Percentiles rank a stretch among this genome's conserved stretches.
Evolutionary conservation across 441 rosid species (phyloP).

Genomic region (Gossypium lobatum): DNA sequence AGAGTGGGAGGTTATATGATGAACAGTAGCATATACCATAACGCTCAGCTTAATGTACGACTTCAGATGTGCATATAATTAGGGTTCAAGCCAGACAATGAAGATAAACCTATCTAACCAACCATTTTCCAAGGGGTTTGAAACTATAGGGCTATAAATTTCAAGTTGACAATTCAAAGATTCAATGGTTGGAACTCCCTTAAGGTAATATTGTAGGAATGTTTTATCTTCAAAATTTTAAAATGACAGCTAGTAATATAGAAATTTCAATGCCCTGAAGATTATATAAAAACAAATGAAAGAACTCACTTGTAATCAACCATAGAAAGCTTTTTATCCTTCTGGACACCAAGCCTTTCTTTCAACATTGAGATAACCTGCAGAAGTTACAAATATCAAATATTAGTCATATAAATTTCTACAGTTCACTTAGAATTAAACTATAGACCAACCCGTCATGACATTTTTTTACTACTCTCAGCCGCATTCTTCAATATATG

Average conservation of each 20-base stretch:
- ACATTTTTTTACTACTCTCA: not conserved
- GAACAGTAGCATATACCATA: not conserved
- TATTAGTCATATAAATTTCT: not conserved
- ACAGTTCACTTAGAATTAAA: not conserved
- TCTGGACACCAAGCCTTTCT: constrained; percentile 70
- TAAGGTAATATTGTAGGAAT: not conserved
- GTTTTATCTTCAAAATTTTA: not conserved
- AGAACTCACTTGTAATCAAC: constrained; percentile 65
- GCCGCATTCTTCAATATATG: not conserved
- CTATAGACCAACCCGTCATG: not conserved
- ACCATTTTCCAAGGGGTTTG: not conserved
- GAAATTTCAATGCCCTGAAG: not conserved
- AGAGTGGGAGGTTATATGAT: not conserved
- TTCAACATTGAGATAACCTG: constrained; percentile 82
- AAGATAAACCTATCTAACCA: too few relatives aligned
- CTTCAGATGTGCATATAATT: not conserved
- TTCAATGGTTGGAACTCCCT: not conserved
- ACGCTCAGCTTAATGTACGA: not conserved
- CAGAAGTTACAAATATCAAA: constrained; percentile 21
- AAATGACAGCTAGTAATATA: not conserved
- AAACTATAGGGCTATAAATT: not conserved
- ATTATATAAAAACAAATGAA: not conserved
- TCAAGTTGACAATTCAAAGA: not conserved
- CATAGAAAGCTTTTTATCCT: constrained; percentile 62
- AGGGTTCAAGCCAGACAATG: too few relatives aligned